phyloP scores from a whole-genome alignment of 2,329 filamentous ascomycete genomes.

The Verticillium nubilum region DNA sequence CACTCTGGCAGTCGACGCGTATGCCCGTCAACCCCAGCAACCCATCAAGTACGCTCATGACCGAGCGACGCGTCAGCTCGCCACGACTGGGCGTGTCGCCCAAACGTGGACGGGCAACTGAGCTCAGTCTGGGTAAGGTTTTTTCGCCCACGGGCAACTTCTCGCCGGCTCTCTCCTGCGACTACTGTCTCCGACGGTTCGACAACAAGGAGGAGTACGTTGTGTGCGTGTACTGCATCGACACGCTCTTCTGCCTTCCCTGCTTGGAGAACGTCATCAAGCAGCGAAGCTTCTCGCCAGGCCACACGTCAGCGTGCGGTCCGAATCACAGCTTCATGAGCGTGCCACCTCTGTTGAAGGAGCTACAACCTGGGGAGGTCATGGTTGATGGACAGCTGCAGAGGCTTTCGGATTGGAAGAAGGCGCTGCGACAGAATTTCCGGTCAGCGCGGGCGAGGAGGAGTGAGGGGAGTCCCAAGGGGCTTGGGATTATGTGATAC shows the following conservation, averaged over 20 bases:
- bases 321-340: slow-evolving; percentile 30
- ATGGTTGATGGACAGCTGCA: slow-evolving; percentile 25
- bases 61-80: slow-evolving; percentile 7
- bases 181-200: slow-evolving; percentile 31
- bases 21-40: slow-evolving; percentile 5
- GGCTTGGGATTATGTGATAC: slow-evolving; percentile 1
- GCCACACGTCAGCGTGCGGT: slow-evolving; percentile 20
- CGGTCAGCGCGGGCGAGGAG: background rate
- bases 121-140: slow-evolving; percentile 17
- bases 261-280: slow-evolving; percentile 25
- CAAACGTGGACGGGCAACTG: slow-evolving; percentile 4
- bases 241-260: slow-evolving; percentile 26
- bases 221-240: slow-evolving; percentile 32
- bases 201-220: slow-evolving; percentile 22
- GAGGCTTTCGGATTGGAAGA: slow-evolving; percentile 30
- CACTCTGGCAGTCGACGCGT: slow-evolving; percentile 33
- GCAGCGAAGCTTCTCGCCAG: slow-evolving; percentile 17
- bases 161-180: slow-evolving; percentile 19
- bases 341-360: slow-evolving; percentile 27
- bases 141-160: slow-evolving; percentile 6
- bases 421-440: slow-evolving; percentile 21
- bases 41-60: slow-evolving; percentile 12
- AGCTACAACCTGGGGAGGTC: slow-evolving; percentile 32
- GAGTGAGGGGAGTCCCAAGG: background rate
- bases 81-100: slow-evolving; percentile 9